Evolutionary conservation across 1,139 yeast species (phyloP).

Genomic region (Yamadazyma mexicana): DNA sequence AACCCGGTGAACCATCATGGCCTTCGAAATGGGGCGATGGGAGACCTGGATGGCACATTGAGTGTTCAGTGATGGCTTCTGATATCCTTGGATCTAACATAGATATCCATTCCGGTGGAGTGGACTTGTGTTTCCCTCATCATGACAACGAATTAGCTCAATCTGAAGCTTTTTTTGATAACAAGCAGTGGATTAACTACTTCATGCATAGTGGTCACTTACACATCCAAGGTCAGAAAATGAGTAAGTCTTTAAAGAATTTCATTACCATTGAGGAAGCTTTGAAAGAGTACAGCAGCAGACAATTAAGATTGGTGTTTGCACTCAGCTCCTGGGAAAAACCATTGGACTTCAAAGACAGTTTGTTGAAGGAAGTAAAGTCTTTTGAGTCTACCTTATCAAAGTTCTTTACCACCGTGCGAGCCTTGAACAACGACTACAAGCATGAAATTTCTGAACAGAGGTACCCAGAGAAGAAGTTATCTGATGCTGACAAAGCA

Average conservation of each 20-base stretch:
- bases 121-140: constrained; percentile 98
- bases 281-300: constrained; percentile 61
- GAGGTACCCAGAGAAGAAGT: constrained; percentile 54
- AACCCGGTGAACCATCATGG: constrained; percentile 98
- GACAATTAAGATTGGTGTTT: constrained; percentile 88
- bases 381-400: constrained; percentile 70
- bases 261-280: constrained; percentile 95
- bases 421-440: constrained; percentile 70
- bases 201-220: constrained; percentile 96
- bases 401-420: constrained; percentile 80
- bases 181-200: constrained; percentile 94
- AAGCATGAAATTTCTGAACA: constrained; percentile 50
- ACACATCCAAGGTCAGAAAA: constrained; percentile 97
- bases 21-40: constrained; percentile 95
- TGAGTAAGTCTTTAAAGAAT: constrained; percentile 93
- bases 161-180: constrained; percentile 88
- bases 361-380: constrained; percentile 72
- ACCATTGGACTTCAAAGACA: constrained; percentile 87
- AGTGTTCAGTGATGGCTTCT: constrained; percentile 98
- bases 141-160: constrained; percentile 98
- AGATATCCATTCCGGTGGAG: constrained; percentile 97
- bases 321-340: constrained; percentile 91
- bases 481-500: constrained; percentile 51
- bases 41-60: constrained; percentile 99
- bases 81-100: constrained; percentile 79